Evolutionary conservation across 306 rosid species (phyloP).

Genomic region (Alnus glutinosa): DNA sequence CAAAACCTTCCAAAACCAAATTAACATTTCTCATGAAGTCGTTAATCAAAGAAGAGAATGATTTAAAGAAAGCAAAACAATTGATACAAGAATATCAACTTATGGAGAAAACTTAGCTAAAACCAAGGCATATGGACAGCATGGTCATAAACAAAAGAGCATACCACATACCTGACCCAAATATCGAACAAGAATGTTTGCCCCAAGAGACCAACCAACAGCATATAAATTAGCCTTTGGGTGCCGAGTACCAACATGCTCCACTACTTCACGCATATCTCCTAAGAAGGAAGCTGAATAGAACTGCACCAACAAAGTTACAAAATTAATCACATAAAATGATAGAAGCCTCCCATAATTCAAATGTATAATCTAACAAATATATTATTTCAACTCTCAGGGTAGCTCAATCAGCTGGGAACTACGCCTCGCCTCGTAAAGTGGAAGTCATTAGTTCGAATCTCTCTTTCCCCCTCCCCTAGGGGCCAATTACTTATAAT

Average conservation of each 20-base stretch:
- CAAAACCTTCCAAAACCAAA: background rate
- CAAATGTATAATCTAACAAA: background rate
- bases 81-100: background rate
- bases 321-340: constrained; percentile 28
- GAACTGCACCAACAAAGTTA: constrained; percentile 68
- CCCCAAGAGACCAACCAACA: constrained; percentile 97
- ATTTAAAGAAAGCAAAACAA: background rate
- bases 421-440: no score
- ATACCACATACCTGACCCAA: constrained; percentile 68
- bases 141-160: background rate
- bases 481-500: no score
- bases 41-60: background rate
- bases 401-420: no score
- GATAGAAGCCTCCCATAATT: constrained; percentile 7
- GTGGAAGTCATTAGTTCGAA: no score
- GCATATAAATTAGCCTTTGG: constrained; percentile 80
- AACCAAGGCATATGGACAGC: background rate
- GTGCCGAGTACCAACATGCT: constrained; percentile 62
- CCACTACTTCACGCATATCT: constrained; percentile 76
- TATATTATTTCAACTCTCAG: background rate
- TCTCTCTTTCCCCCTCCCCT: no score
- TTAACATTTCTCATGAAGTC: background rate
- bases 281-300: constrained; percentile 96
- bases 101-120: background rate
- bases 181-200: constrained; percentile 89